Base-by-base conservation (phyloP, 768 basidiomycete genomes). In the Leccinum truebloodii region DNA sequence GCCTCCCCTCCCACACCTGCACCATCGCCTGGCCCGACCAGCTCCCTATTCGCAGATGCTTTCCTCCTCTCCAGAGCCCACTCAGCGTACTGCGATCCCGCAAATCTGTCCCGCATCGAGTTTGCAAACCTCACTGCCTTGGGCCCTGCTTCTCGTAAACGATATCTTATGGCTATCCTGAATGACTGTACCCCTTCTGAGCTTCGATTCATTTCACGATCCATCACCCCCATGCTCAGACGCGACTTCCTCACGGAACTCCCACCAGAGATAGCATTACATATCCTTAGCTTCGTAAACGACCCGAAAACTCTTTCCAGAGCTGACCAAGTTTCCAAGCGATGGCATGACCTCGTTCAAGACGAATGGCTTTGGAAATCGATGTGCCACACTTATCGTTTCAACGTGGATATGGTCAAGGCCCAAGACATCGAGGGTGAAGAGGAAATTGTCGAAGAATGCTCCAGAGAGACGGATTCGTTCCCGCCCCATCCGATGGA, bases 301-400 rank as follows among this genome's bases (percentile, higher is more conserved):
- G 88, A 93, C 50, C 87, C 90, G 0, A 76, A 77, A 48, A 87
- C 89, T 0, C 84, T 97, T 10, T 79, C 85, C 0, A 78, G 91
- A 12, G 89, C 89, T 0, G 78, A 82, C 44, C 80, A 82, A 35
- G 95, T 95, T 30, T 89, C 87, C 65, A 77, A 78, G 56, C 79
- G 80, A 53, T 98, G 95, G 95, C 75, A 80, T 14, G 75, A 71
- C 16, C 80, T 97, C 6, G 79, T 88, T 7, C 75, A 80, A 50
- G 94, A 94, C 67, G 92, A 95, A 64, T 81, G 78, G 63, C 78
- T 92, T 12, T 98, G 95, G 95, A 86, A 84, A 72, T 67, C 79
- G 12, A 84, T 96, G 85, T 94, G 89, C 68, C 72, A 77, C 12
- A 67, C 76, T 18, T 82, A 86, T 69, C 81, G 80, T 6, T 90